Evolutionary conservation across 1,284 basidiomycete species (phyloP), one percentile per base, ranked within the genome.

Genomic region (Ganoderma lucidum): DNA sequence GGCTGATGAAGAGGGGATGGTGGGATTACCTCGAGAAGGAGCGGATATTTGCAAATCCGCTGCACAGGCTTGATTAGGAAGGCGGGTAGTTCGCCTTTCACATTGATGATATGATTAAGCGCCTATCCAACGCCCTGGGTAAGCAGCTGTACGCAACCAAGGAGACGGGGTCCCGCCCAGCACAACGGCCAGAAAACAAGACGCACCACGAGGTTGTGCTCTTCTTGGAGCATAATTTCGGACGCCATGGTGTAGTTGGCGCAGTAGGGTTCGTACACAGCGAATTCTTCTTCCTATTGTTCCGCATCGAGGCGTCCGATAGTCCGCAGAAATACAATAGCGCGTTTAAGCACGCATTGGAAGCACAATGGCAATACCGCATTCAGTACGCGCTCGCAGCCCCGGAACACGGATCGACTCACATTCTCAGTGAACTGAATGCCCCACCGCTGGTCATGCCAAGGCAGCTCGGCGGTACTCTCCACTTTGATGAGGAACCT

Each of bases 221-320:
- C 94, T 78, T 96, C 93, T 69, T 90, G 90, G 66, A 96, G 88
- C 85, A 97, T 92, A 58, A 97, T 87, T 66, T 96, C 91, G 79
- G 93, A 90, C 62, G 96, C 93, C 78, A 93, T 90, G 51, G 93
- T 94, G 82, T 97, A 97, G 82, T 99, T 99, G 59, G 96, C 96
- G 81, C 97, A 99, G 81, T 98, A 99, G 5, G 97, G 96, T 78
- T 98, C 96, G 81, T 99, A 99, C 48, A 96, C 94, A 61, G 90
- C 88, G 79, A 98, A 98, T 75, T 96, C 94, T 69, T 95, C 89
- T 86, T 99, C 97, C 94, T 96, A 85, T 86, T 86, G 82, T 86
- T 83, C 79, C 79, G 75, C 76, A 78, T 77, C 66, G 62, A 64
- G 74, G 58, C 59, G 72, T 78, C 77, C 75, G 71, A 70, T 73